Conservation (phyloP, 176 grass and related monocot species). For the Aegilops umbellulata region DNA sequence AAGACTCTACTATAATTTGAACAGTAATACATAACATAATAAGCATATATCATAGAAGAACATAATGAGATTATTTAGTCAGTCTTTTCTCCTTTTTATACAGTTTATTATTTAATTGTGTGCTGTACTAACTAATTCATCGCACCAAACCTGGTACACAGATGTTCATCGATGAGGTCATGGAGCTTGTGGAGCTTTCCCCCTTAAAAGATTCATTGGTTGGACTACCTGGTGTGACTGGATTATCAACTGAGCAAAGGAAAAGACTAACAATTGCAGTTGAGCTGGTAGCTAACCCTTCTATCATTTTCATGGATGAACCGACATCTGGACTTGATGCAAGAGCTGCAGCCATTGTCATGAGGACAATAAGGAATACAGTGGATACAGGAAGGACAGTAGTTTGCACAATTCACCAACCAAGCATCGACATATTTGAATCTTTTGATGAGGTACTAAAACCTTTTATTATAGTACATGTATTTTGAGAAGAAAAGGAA, state of each 20-base stretch:
- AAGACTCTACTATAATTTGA: conserved; percentile 23
- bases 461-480: background rate
- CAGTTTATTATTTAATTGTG: background rate
- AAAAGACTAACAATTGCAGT: conserved; percentile 93
- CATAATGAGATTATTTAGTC: background rate
- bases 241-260: conserved; percentile 81
- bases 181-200: conserved; percentile 85
- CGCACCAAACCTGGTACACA: conserved; percentile 7
- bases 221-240: conserved; percentile 79
- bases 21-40: background rate
- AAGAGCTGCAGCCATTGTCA: conserved; percentile 86
- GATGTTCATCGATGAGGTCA: conserved; percentile 89
- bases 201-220: conserved; percentile 70
- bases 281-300: conserved; percentile 88
- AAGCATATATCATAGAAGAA: background rate
- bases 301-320: conserved; percentile 94
- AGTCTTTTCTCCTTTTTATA: background rate
- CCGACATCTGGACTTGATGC: conserved; percentile 91
- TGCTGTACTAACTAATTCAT: background rate
- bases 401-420: conserved; percentile 96
- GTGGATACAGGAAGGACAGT: conserved; percentile 89
- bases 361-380: conserved; percentile 86
- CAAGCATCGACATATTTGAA: conserved; percentile 97
- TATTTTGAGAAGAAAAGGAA: background rate
- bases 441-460: conserved; percentile 85